These are phyloP conservation scores for Cercospora sp. DNA, from an alignment of 2,329 filamentous ascomycete genomes.

Conservation along the genomic window DNA sequence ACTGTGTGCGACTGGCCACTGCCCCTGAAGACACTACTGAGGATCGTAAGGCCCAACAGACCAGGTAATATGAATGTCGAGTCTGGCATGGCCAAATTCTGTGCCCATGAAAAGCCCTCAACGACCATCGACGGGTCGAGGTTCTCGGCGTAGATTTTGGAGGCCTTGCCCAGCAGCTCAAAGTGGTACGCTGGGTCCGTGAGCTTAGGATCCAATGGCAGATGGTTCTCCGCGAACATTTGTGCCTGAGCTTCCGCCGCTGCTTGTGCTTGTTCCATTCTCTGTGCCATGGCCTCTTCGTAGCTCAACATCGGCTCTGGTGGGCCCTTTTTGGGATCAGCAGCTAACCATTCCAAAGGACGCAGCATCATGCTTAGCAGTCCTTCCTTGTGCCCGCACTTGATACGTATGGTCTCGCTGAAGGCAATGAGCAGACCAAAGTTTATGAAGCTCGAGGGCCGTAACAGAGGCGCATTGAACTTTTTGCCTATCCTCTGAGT, in stretches of 20 bases:
- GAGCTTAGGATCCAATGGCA: constrained; percentile 6
- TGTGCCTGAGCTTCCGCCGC: constrained; percentile 4
- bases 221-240: background rate
- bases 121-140: constrained; percentile 54
- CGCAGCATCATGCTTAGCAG: constrained; percentile 28
- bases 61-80: constrained; percentile 39
- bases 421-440: constrained; percentile 33
- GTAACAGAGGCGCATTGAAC: constrained; percentile 23
- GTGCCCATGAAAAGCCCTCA: constrained; percentile 64
- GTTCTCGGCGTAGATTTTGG: constrained; percentile 27
- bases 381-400: constrained; percentile 32
- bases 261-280: constrained; percentile 10
- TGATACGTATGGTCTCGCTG: constrained; percentile 34
- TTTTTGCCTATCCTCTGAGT: constrained; percentile 18
- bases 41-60: constrained; percentile 20
- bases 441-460: constrained; percentile 20
- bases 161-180: constrained; percentile 1
- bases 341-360: constrained; percentile 3
- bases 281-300: constrained; percentile 9
- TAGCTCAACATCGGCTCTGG: background rate
- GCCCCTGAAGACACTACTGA: background rate
- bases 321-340: background rate
- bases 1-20: background rate
- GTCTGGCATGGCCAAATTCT: constrained; percentile 57
- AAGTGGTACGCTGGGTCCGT: background rate